A percentile compares a stretch with the other conserved stretches of the same genome.
Conservation (phyloP, 306 rosid species). For the Purshia tridentata region DNA sequence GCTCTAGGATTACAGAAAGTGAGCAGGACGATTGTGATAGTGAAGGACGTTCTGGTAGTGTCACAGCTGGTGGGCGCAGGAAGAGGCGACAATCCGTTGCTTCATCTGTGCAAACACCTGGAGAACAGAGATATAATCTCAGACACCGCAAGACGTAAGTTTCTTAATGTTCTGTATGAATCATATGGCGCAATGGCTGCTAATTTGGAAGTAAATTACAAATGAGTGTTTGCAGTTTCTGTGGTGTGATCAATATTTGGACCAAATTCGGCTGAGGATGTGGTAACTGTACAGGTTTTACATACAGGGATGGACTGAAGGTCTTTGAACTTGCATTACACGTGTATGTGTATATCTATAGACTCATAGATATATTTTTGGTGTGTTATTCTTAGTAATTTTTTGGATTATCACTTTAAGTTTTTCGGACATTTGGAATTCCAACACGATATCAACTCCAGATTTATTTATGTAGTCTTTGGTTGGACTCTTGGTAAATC, state of each 20-base stretch:
- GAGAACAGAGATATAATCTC: slow-evolving; percentile 74
- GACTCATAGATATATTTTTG: neutral
- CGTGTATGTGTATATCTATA: neutral
- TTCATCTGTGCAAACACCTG: slow-evolving; percentile 46
- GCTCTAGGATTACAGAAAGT: slow-evolving; percentile 49
- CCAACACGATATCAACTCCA: neutral
- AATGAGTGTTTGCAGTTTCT: slow-evolving; percentile 7
- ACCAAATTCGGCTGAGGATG: slow-evolving; percentile 6
- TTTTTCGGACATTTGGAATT: neutral
- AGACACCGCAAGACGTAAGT: slow-evolving; percentile 84
- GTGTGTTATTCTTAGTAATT: too few relatives aligned
- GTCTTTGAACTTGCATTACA: too few relatives aligned
- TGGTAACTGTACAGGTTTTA: neutral
- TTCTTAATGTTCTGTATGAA: slow-evolving; percentile 27
- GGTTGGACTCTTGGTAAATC: neutral
- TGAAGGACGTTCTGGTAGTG: slow-evolving; percentile 72
- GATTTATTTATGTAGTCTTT: neutral
- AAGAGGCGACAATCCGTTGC: slow-evolving; percentile 57
- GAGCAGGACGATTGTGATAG: slow-evolving; percentile 63
- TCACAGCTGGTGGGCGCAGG: slow-evolving; percentile 61
- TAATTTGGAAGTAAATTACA: slow-evolving; percentile 17
- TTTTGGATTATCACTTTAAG: neutral
- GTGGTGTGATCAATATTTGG: neutral
- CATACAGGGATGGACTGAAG: neutral
- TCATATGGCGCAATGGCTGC: slow-evolving; percentile 9